Percentiles rank a stretch among this genome's conserved stretches.
phyloP scores from a whole-genome alignment of 345 rosid genomes.

The Gossypium mustelinum region DNA sequence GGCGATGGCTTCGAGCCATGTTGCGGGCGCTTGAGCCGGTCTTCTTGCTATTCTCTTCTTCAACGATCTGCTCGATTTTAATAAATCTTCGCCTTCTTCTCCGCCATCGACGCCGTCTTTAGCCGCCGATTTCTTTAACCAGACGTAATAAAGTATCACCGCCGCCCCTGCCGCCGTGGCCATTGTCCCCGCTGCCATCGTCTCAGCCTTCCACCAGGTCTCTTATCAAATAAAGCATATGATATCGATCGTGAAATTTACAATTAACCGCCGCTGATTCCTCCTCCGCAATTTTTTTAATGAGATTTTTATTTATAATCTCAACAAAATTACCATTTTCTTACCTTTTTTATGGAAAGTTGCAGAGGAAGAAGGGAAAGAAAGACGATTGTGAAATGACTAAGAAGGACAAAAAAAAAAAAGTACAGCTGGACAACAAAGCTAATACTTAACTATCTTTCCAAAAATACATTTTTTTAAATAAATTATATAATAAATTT shows the following conservation, averaged over 20 bases:
- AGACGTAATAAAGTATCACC: conserved; percentile 55
- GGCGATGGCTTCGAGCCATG: conserved; percentile 82
- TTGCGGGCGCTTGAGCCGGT: conserved; percentile 92
- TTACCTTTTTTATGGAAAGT: too few relatives aligned
- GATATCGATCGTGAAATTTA: neutral
- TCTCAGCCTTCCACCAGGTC: neutral
- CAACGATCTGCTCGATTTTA: conserved; percentile 58
- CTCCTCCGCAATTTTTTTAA: too few relatives aligned
- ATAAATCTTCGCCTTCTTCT: conserved; percentile 37
- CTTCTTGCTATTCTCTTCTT: conserved; percentile 64
- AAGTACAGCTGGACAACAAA: too few relatives aligned
- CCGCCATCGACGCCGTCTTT: conserved; percentile 38
- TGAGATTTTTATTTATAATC: too few relatives aligned
- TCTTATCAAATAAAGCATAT: conserved; percentile 3
- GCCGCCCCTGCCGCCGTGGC: conserved; percentile 88
- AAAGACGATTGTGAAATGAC: too few relatives aligned
- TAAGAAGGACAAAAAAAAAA: too few relatives aligned
- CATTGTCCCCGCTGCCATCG: conserved; percentile 87
- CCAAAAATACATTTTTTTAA: too few relatives aligned
- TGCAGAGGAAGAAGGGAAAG: too few relatives aligned
- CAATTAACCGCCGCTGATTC: neutral
- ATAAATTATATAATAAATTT: too few relatives aligned
- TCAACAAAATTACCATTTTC: too few relatives aligned
- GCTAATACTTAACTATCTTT: too few relatives aligned
- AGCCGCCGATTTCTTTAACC: conserved; percentile 51